phyloP scores from a whole-genome alignment of 805 yeast species.

The Starmerella bombi region DNA sequence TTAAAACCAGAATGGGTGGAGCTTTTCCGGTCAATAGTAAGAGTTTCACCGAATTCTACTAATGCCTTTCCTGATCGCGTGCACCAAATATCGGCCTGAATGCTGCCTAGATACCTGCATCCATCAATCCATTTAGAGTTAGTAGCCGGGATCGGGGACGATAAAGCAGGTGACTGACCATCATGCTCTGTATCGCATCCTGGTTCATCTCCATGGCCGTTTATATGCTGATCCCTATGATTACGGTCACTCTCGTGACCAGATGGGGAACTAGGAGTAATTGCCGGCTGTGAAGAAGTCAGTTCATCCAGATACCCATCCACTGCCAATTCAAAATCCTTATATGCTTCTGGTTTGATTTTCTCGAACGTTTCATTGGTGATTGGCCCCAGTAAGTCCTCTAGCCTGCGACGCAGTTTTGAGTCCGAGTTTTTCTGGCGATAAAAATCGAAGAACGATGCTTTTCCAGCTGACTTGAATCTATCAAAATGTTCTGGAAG shows the following conservation, averaged over 20 bases:
- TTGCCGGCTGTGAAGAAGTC: background rate
- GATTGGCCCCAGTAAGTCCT: slow-evolving; percentile 23
- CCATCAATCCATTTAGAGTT: slow-evolving; percentile 6
- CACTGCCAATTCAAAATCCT: slow-evolving; percentile 23
- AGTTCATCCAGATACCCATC: slow-evolving; percentile 21
- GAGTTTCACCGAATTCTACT: slow-evolving; percentile 25
- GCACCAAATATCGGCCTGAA: slow-evolving; percentile 30
- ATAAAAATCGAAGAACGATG: slow-evolving; percentile 12
- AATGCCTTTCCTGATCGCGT: slow-evolving; percentile 27
- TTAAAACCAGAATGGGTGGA: background rate
- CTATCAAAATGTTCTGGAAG: slow-evolving; percentile 4
- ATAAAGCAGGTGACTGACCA: background rate
- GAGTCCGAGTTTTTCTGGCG: background rate
- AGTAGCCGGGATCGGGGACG: background rate
- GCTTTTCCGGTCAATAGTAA: slow-evolving; percentile 21
- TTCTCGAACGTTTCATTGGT: slow-evolving; percentile 12
- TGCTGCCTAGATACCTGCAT: slow-evolving; percentile 25
- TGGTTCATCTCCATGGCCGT: background rate
- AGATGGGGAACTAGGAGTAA: background rate
- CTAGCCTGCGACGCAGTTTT: slow-evolving; percentile 16
- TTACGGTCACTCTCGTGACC: background rate
- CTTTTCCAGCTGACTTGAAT: slow-evolving; percentile 5
- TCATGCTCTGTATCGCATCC: no score
- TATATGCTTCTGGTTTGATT: slow-evolving; percentile 18
- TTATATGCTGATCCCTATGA: background rate